phyloP scores from a whole-genome alignment of 2,329 filamentous ascomycete genomes.

The Aspergillus brasiliensis region DNA sequence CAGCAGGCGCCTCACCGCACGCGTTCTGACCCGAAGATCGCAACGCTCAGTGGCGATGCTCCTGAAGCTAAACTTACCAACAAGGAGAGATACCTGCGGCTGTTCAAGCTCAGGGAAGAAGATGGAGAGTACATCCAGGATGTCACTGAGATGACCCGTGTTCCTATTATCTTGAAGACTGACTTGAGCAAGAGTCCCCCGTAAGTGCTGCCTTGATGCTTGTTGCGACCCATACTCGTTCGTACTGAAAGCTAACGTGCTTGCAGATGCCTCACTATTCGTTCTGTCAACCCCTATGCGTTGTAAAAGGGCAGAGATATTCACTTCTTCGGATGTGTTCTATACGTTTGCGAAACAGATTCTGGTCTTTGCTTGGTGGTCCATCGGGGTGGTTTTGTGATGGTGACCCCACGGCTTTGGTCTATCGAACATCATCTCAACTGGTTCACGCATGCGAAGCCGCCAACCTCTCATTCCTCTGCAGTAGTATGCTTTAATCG shows the following conservation, averaged over 20 bases:
- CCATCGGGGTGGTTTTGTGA: constrained; percentile 12
- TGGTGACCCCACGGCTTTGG: constrained; percentile 15
- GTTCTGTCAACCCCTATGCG: constrained; percentile 55
- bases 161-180: constrained; percentile 98
- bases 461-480: constrained; percentile 9
- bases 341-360: constrained; percentile 27
- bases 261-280: constrained; percentile 52
- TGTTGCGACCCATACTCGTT: neutral
- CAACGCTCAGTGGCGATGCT: constrained; percentile 65
- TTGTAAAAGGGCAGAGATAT: constrained; percentile 36
- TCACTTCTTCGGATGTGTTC: constrained; percentile 27
- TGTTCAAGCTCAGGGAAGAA: constrained; percentile 88
- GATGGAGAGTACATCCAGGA: constrained; percentile 97
- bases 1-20: constrained; percentile 77
- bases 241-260: constrained; percentile 24
- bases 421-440: constrained; percentile 13
- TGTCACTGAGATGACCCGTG: constrained; percentile 93
- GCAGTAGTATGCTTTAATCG: constrained; percentile 25
- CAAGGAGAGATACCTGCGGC: constrained; percentile 93
- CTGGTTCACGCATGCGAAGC: constrained; percentile 1
- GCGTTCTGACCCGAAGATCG: constrained; percentile 90
- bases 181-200: constrained; percentile 98
- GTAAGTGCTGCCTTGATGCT: constrained; percentile 64
- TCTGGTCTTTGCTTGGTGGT: constrained; percentile 18
- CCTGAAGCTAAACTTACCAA: constrained; percentile 80